Evolutionary conservation across 139 green algal genomes (phyloP), one percentile per base, ranked within the genome.

Genomic region (Pseudopediastrum boryanum): DNA sequence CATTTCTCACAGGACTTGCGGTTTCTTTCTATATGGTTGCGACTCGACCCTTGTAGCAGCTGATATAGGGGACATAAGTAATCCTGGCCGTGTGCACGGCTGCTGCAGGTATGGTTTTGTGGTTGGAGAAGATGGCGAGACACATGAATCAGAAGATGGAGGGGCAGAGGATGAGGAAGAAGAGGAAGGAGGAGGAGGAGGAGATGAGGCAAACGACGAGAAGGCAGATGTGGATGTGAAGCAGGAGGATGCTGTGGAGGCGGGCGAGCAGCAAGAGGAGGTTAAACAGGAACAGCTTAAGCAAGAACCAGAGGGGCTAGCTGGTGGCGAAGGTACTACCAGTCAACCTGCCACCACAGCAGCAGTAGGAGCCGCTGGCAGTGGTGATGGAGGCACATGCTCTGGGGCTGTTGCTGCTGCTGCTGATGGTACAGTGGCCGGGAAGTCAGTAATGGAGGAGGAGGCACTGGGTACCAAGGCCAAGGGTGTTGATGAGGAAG

Each of bases 61-160:
- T n/a, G n/a, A n/a, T n/a, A n/a, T n/a, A n/a, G n/a, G n/a, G n/a
- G n/a, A n/a, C n/a, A n/a, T n/a, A n/a, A n/a, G n/a, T n/a, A n/a
- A n/a, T n/a, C n/a, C n/a, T n/a, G n/a, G n/a, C n/a, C n/a, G n/a
- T n/a, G n/a, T n/a, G n/a, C n/a, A n/a, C n/a, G n/a, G n/a, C 61
- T 44, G 3, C 4, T 68, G 48, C 77, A 84, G 83, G 65, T 87
- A 87, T 33, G 86, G 89, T 23, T 86, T 84, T 43, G 81, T 86
- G 27, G 35, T 84, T 46, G 63, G n/a, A 21, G 78, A 67, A 5
- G 84, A 67, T 43, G 83, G 46, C 8, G 61, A 84, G 27, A 74
- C 80, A 5, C 80, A 83, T 9, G 80, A 79, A 27, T 69, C 70
- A 23, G 83, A 74, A 2, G 84, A 83, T 29, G 69, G 59, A 4